Evolutionary conservation across 495 filamentous ascomycete genomes (phyloP), one percentile per base, ranked within the genome.

Genomic region (Neurospora sublineolata): DNA sequence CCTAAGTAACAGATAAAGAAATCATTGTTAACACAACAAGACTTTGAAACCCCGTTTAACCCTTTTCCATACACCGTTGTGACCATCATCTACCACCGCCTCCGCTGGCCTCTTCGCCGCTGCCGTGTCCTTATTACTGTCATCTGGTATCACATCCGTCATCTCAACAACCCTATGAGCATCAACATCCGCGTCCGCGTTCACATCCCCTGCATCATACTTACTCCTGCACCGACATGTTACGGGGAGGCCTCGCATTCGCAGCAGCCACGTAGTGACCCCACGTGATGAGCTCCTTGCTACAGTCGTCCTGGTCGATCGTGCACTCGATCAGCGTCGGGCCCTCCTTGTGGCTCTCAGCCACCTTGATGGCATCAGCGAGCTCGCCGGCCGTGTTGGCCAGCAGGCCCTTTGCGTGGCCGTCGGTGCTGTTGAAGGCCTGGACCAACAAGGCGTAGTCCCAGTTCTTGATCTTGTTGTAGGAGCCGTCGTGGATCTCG

Each of bases 401-500:
- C 27, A 40, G 6, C 5, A 77, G 36, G 1, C 75, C 75, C 70
- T 75, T 75, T 1, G 74, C 75, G 5, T 71, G 36, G 18, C 75
- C 75, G 20, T 75, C 74, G 18, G 40, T 69, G 33, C 69, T 40
- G 44, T 75, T 77, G 68, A 77, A 77, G 8, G 74, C 75, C 38
- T 72, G 27, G 10, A 75, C 71, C 8, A 77, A 69, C 74, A 74
- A 5, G 0, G 75, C 72, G 40, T 77, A 77, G 39, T 77, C 69
- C 75, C 75, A 77, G 41, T 77, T 75, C 72, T 77, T 73, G 46
- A 77, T 77, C 74, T 73, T 73, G 72, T 75, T 77, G 71, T 77
- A 77, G 23, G 68, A 40, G 5, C 75, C 75, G 27, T 84, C 84
- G 71, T 86, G 84, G 68, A 86, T 86, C 33, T 80, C 80, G 11